Evolutionary conservation across 257 asterid genomes (phyloP), one percentile per base, ranked within the genome.

Genomic region (Nicotiana sylvestris): DNA sequence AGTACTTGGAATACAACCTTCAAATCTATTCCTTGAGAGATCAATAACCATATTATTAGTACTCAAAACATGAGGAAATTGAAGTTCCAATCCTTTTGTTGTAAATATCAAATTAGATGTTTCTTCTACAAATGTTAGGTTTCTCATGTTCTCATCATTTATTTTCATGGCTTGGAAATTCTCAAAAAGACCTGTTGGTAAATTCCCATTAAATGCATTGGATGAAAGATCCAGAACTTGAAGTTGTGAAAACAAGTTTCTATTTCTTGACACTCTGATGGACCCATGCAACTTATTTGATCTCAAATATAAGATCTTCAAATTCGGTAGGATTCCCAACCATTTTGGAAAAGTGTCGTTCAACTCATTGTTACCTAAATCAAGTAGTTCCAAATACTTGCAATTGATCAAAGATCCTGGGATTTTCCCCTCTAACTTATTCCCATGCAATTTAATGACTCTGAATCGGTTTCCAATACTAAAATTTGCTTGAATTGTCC

Each of bases 381-480:
- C 81, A 30, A 81, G 35, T 2, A 69, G 15, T 18, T 0, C 10
- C 35, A 81, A 37, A 2, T 56, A 0, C 0, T 27, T 81, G 9
- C 66, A 67, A 18, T 55, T 81, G 67, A 60, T 78, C 81, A 82
- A 69, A 12, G 80, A 69, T 53, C 3, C 25, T 35, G 80, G 84
- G 2, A 82, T 30, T 13, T n/a, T 27, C 21, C 81, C 81, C 27
- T 57, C 68, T 64, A 82, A 25, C 30, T 69, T 68, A 35, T 82
- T 82, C 25, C 33, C 43, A 1, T 58, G 16, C 18, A 81, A 46
- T 3, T 30, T 70, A 2, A 82, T 65, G 37, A 35, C 21, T 0
- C 0, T 11, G 56, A 62, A 6, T 1, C 2, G 0, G 76, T 39
- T 76, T 46, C 62, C 58, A 6, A 1, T 76, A 6, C 43, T 7